A percentile compares a stretch with the other conserved stretches of the same genome.
These are phyloP conservation scores for Leccinum rimulosum DNA, from an alignment of 768 basidiomycete species.

Conservation along the genomic window DNA sequence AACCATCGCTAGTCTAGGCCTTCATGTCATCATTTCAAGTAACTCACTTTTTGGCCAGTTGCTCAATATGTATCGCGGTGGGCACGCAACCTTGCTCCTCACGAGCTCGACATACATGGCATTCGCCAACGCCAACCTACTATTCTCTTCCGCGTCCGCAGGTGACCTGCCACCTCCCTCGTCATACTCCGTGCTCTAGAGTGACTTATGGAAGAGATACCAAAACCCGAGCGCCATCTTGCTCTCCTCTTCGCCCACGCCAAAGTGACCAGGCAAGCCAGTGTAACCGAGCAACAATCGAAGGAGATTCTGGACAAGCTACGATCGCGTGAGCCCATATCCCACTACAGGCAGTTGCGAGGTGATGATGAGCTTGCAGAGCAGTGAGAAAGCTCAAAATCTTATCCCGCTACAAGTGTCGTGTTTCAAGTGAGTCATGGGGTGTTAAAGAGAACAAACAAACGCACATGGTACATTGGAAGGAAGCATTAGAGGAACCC, in stretches of 20 bases:
- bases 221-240: constrained; percentile 87
- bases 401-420: constrained; percentile 19
- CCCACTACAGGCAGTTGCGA: constrained; percentile 39
- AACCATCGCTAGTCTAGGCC: constrained; percentile 6
- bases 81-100: constrained; percentile 75
- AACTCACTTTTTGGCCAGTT: constrained; percentile 69
- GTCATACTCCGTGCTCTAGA: constrained; percentile 5
- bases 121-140: constrained; percentile 57
- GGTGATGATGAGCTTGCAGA: constrained; percentile 79
- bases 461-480: constrained; percentile 22
- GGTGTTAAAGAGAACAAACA: too few relatives aligned
- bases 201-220: constrained; percentile 55
- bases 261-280: constrained; percentile 71
- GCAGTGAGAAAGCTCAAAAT: constrained; percentile 58
- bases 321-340: constrained; percentile 39
- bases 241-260: constrained; percentile 83
- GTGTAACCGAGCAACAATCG: constrained; percentile 71
- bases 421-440: too few relatives aligned
- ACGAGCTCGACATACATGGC: constrained; percentile 80
- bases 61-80: constrained; percentile 34
- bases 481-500: constrained; percentile 48
- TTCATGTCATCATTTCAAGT: neutral
- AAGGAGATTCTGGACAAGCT: constrained; percentile 69
- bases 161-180: constrained; percentile 22
- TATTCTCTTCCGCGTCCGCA: constrained; percentile 29